Evolutionary conservation across 169 alveolate species (phyloP).

Genomic region (Neospora caninum): DNA sequence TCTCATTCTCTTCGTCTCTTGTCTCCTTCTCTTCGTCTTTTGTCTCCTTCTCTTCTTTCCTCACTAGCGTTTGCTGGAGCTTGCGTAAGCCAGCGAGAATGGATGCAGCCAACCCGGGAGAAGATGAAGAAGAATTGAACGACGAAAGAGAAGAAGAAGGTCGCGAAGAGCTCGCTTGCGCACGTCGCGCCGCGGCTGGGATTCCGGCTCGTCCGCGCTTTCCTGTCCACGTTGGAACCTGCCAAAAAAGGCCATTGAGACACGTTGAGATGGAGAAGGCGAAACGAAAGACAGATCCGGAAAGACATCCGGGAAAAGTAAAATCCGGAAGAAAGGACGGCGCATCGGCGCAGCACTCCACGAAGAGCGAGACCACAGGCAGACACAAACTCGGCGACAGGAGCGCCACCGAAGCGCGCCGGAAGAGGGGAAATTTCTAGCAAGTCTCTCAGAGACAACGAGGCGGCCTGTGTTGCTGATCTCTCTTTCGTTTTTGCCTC

Average conservation of each 20-base stretch:
- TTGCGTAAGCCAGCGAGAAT: slow-evolving; percentile 10
- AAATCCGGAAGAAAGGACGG: background rate
- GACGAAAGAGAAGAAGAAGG: background rate
- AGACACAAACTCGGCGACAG: background rate
- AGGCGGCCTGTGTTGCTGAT: too few species aligned
- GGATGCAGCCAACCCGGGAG: background rate
- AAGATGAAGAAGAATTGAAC: background rate
- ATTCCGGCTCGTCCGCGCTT: slow-evolving; percentile 19
- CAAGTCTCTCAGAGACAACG: background rate
- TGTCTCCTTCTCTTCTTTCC: background rate
- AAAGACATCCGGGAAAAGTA: background rate
- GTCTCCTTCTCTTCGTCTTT: background rate
- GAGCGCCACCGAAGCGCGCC: background rate
- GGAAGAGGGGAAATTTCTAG: background rate
- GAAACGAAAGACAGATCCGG: too few species aligned
- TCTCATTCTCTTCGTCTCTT: background rate
- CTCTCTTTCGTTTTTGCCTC: too few species aligned
- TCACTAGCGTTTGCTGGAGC: background rate
- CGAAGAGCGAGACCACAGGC: background rate
- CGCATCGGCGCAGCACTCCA: background rate
- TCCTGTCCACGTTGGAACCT: slow-evolving; percentile 32
- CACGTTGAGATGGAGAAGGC: too few species aligned
- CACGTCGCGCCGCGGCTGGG: background rate
- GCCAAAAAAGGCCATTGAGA: background rate
- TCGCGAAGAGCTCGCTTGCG: background rate